Evolutionary conservation across 2,329 filamentous ascomycete species (phyloP).

Genomic region (Fusarium sp.): DNA sequence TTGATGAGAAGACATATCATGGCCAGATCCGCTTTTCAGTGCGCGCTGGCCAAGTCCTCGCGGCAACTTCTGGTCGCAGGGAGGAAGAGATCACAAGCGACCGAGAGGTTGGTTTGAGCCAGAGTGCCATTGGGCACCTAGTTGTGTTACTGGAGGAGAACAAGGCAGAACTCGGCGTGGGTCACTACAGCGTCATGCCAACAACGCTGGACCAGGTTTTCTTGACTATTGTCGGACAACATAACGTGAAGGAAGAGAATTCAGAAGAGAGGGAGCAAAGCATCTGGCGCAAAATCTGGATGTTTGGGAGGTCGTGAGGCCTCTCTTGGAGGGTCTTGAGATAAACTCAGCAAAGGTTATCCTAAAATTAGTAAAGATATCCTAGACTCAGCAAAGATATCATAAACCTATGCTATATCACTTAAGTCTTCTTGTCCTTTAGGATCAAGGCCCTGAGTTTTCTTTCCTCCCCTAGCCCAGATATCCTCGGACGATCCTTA

Average conservation of each 20-base stretch:
- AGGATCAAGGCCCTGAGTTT: no score
- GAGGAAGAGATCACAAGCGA: constrained; percentile 39
- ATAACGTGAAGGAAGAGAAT: constrained; percentile 81
- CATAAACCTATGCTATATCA: no score
- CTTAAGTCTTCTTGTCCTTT: no score
- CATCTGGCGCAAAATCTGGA: constrained; percentile 38
- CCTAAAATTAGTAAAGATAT: no score
- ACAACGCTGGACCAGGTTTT: constrained; percentile 94
- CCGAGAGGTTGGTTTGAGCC: constrained; percentile 43
- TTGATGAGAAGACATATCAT: constrained; percentile 82
- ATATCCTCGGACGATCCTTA: no score
- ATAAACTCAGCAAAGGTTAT: no score
- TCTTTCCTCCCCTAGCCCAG: neutral
- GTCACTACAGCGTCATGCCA: constrained; percentile 87
- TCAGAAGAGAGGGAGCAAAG: constrained; percentile 53
- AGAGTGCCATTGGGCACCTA: constrained; percentile 71
- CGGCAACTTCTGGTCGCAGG: constrained; percentile 32
- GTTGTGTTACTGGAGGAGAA: constrained; percentile 79
- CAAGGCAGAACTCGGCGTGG: constrained; percentile 74
- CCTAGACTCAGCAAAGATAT: no score
- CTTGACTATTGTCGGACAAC: constrained; percentile 81
- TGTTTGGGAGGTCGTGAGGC: constrained; percentile 35
- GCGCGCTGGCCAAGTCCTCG: constrained; percentile 59
- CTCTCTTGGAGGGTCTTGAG: no score
- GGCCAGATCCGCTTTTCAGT: constrained; percentile 89